Conservation (phyloP, 176 grass and related monocot species). For the Oryza coarctata region DNA sequence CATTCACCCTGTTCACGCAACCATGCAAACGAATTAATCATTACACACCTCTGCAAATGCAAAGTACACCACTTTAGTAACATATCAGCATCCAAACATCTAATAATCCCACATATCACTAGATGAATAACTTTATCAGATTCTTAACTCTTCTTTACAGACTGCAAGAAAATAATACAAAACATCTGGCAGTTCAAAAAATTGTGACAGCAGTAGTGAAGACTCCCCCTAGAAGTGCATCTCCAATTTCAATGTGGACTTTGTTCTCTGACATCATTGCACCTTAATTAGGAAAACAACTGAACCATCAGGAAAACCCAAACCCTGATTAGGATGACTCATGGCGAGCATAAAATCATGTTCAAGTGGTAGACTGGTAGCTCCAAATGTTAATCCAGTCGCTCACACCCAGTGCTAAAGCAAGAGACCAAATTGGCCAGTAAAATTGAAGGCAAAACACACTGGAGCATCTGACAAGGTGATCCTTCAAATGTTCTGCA, state of each 20-base stretch:
- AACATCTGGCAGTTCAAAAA: not conserved
- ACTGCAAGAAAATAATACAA: not conserved
- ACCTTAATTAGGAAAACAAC: not conserved
- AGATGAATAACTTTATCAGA: conserved; percentile 8
- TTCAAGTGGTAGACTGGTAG: not conserved
- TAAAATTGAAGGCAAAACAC: not conserved
- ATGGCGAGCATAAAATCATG: not conserved
- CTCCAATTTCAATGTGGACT: not conserved
- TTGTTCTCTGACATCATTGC: not conserved
- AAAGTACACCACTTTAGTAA: not conserved
- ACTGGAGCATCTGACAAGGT: not conserved
- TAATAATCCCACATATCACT: not conserved
- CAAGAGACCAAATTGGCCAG: not conserved
- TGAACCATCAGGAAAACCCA: not conserved
- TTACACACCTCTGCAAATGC: not conserved
- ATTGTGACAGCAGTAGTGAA: not conserved
- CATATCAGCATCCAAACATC: not conserved
- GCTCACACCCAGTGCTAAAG: not conserved
- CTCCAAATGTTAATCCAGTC: not conserved
- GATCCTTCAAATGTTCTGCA: not conserved
- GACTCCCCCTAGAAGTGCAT: not conserved
- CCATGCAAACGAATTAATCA: conserved; percentile 11
- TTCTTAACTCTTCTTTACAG: not conserved
- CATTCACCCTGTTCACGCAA: conserved; percentile 54
- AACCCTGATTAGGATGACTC: not conserved